Evolutionary conservation across 2,329 filamentous ascomycete species (phyloP).

Genomic region (Fusarium paranaense): DNA sequence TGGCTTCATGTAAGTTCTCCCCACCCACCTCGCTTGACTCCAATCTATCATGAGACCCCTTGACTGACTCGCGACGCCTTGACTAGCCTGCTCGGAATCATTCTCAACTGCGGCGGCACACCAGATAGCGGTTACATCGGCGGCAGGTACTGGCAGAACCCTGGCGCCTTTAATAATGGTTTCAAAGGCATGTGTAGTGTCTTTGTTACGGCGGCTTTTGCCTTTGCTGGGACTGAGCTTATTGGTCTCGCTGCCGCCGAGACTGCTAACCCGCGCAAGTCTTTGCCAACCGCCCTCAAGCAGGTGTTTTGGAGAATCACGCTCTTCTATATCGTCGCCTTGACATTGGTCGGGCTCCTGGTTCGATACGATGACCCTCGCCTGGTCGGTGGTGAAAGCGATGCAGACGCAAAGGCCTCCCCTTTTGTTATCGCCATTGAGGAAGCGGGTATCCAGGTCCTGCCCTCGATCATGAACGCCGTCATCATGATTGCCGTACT

Average conservation of each 20-base stretch:
- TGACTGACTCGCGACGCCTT: conserved; percentile 19
- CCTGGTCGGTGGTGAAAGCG: conserved; percentile 67
- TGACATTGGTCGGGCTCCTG: conserved; percentile 83
- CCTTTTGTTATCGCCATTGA: conserved; percentile 95
- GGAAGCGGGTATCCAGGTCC: conserved; percentile 81
- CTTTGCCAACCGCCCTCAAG: conserved; percentile 87
- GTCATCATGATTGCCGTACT: conserved; percentile 92
- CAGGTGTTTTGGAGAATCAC: conserved; percentile 96
- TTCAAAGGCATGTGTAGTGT: conserved; percentile 86
- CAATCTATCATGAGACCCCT: conserved; percentile 44
- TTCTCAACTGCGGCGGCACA: conserved; percentile 86
- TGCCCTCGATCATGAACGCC: conserved; percentile 93
- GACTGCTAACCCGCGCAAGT: conserved; percentile 82
- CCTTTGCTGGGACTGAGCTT: conserved; percentile 81
- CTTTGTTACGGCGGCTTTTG: conserved; percentile 81
- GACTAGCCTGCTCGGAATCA: conserved; percentile 80
- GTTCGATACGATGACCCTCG: conserved; percentile 77
- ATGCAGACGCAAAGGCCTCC: conserved; percentile 79
- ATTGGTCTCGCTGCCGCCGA: conserved; percentile 83
- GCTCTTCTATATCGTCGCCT: conserved; percentile 87
- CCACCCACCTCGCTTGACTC: neutral
- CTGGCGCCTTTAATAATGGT: conserved; percentile 86
- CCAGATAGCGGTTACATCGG: conserved; percentile 82
- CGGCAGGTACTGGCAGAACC: conserved; percentile 78
- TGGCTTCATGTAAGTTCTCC: conserved; percentile 79